These are phyloP conservation scores for Phaeotremella skinneri DNA, from an alignment of 768 basidiomycete species.

Conservation along the genomic window DNA sequence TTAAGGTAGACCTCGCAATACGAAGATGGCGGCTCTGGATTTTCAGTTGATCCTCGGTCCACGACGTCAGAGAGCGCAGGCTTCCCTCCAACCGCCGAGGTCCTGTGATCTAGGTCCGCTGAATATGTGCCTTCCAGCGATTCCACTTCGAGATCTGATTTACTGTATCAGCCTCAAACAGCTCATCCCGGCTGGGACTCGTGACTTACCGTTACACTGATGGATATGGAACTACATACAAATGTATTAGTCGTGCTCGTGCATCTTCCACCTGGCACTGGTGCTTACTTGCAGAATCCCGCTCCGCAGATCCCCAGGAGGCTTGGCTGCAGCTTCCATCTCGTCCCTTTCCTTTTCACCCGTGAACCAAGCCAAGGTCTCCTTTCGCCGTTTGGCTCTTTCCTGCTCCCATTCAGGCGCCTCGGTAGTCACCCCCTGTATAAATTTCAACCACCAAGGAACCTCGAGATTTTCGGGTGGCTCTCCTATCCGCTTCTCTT, in stretches of 20 bases:
- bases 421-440: constrained; percentile 28
- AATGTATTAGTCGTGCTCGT: background rate
- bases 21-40: constrained; percentile 44
- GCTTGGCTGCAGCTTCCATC: constrained; percentile 41
- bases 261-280: background rate
- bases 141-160: constrained; percentile 42
- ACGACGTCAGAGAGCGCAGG: constrained; percentile 41
- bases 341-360: constrained; percentile 49
- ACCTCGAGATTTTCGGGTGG: constrained; percentile 1
- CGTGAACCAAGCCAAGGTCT: constrained; percentile 48
- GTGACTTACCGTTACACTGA: constrained; percentile 42
- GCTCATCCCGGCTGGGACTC: background rate
- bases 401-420: constrained; percentile 45
- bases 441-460: constrained; percentile 37
- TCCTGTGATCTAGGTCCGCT: background rate
- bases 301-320: constrained; percentile 35
- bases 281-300: constrained; percentile 44
- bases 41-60: constrained; percentile 39
- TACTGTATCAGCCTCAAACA: background rate
- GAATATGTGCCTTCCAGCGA: constrained; percentile 38
- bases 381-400: constrained; percentile 40
- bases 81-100: constrained; percentile 34
- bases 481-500: constrained; percentile 18
- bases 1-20: constrained; percentile 51
- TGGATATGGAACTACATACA: constrained; percentile 44